phyloP scores from a whole-genome alignment of 768 basidiomycete genomes.

The Cyclocybe aegerita region DNA sequence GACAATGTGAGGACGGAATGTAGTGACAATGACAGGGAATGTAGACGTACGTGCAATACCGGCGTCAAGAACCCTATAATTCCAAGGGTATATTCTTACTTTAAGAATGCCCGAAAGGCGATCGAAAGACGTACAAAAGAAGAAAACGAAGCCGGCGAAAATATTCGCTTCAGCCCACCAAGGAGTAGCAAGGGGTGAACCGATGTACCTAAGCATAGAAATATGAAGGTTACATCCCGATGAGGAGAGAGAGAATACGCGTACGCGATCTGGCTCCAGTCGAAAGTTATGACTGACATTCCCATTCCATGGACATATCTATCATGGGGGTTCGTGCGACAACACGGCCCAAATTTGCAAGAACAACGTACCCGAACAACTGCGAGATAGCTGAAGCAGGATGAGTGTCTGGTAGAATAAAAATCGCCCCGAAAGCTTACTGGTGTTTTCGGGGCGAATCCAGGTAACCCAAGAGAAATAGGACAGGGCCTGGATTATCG shows the following conservation, averaged over 20 bases:
- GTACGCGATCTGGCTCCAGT: constrained; percentile 63
- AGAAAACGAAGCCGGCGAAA: constrained; percentile 54
- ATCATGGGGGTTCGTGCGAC: not conserved
- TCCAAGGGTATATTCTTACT: not conserved
- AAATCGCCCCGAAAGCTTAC: constrained; percentile 26
- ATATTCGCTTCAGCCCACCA: constrained; percentile 79
- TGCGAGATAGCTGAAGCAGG: constrained; percentile 37
- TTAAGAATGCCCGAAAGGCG: not conserved
- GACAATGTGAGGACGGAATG: not conserved
- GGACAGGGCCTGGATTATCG: constrained; percentile 44
- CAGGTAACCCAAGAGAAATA: constrained; percentile 63
- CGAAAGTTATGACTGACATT: constrained; percentile 47
- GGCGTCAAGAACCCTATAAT: constrained; percentile 53
- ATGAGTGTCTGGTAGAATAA: constrained; percentile 2
- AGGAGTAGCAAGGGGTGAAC: constrained; percentile 52
- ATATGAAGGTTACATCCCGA: not conserved
- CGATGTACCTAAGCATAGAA: constrained; percentile 33
- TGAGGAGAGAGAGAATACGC: constrained; percentile 10
- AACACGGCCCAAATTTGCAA: not conserved
- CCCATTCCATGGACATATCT: constrained; percentile 49
- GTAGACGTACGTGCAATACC: constrained; percentile 43
- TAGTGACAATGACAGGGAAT: not conserved
- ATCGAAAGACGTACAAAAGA: constrained; percentile 49
- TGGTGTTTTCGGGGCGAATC: constrained; percentile 48
- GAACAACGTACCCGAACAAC: constrained; percentile 41